phyloP scores from a whole-genome alignment of 805 yeast genomes.

The Starmerella lactis-condensi region DNA sequence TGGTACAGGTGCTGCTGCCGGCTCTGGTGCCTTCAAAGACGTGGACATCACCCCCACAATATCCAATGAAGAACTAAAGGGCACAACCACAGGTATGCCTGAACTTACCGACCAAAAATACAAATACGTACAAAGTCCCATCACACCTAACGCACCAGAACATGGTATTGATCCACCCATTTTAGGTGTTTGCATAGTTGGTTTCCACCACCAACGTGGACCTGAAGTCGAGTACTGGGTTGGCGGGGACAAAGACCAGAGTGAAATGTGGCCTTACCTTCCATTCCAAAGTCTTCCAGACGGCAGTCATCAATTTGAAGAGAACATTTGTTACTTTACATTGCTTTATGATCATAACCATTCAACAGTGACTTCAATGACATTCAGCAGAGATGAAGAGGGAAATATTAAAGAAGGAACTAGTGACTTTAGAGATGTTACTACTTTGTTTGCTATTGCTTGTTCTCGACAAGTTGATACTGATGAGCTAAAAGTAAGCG shows the following conservation, averaged over 20 bases:
- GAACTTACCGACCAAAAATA: no score
- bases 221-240: constrained; percentile 92
- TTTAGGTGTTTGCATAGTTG: constrained; percentile 74
- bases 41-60: no score
- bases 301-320: constrained; percentile 85
- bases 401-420: constrained; percentile 25
- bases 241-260: constrained; percentile 28
- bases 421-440: constrained; percentile 27
- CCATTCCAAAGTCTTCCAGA: constrained; percentile 95
- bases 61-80: no score
- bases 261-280: constrained; percentile 57
- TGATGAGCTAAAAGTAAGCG: constrained; percentile 35
- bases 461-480: constrained; percentile 72
- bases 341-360: constrained; percentile 45
- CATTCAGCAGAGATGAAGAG: constrained; percentile 24
- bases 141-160: no score
- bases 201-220: constrained; percentile 81
- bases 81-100: no score
- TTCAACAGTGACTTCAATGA: constrained; percentile 28
- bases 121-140: no score
- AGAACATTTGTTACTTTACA: constrained; percentile 81
- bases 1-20: no score
- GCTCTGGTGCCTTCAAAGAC: no score
- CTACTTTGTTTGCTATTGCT: constrained; percentile 83
- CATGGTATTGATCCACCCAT: constrained; percentile 24